phyloP scores from a whole-genome alignment of 805 yeast genomes.

The Nakazawaea ambrosiae region DNA sequence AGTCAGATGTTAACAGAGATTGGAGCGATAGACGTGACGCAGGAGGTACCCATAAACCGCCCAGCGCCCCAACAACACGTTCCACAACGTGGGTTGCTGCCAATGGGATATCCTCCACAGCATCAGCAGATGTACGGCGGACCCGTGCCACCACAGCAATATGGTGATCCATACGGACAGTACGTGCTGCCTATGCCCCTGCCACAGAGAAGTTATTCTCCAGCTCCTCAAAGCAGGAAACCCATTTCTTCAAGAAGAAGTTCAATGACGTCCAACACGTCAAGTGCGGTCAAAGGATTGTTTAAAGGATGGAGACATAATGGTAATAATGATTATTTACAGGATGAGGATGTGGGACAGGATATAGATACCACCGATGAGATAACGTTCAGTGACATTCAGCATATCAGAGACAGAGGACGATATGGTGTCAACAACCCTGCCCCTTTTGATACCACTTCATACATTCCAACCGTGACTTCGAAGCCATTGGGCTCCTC shows the following conservation, averaged over 20 bases:
- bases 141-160: constrained; percentile 14
- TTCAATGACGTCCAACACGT: constrained; percentile 23
- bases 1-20: constrained; percentile 31
- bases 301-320: constrained; percentile 26
- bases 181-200: no score
- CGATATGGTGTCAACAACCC: constrained; percentile 46
- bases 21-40: constrained; percentile 37
- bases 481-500: constrained; percentile 22
- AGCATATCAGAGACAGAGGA: constrained; percentile 58
- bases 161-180: no score
- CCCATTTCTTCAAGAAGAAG: constrained; percentile 19
- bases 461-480: constrained; percentile 66
- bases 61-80: constrained; percentile 11
- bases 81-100: background rate
- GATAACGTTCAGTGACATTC: constrained; percentile 58
- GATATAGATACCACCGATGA: constrained; percentile 30
- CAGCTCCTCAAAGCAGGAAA: no score
- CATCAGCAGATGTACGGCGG: constrained; percentile 15
- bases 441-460: constrained; percentile 37
- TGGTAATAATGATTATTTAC: no score
- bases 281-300: no score
- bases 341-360: constrained; percentile 19
- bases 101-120: constrained; percentile 10
- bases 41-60: constrained; percentile 29
- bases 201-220: no score